Evolutionary conservation across 225 moss, liverwort and hornwort species (phyloP).

Genomic region (Pseudisothecium myosuroides): DNA sequence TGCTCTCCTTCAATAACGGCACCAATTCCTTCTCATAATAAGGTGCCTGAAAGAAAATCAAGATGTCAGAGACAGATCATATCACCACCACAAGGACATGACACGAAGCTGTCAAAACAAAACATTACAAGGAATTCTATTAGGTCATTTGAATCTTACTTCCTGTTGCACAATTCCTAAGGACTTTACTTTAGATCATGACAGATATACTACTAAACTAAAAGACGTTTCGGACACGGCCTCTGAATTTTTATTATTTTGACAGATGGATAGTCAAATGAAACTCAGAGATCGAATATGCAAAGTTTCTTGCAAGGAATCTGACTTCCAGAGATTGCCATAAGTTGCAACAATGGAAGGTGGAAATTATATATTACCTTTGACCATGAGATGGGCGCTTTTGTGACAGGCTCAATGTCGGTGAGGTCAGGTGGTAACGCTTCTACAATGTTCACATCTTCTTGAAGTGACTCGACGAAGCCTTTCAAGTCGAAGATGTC

Average conservation of each 20-base stretch:
- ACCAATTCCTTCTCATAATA: slow-evolving; percentile 41
- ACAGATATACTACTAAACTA: not conserved
- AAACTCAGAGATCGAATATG: not conserved
- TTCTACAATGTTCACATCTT: slow-evolving; percentile 65
- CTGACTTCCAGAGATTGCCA: not conserved
- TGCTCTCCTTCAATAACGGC: slow-evolving; percentile 43
- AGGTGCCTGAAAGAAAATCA: slow-evolving; percentile 28
- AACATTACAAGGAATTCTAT: not conserved
- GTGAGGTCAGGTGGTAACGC: slow-evolving; percentile 48
- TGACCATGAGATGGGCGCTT: slow-evolving; percentile 91
- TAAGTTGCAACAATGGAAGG: not conserved
- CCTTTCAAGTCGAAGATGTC: slow-evolving; percentile 79
- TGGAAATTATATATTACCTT: slow-evolving; percentile 31
- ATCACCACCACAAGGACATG: not conserved
- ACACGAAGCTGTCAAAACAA: not conserved
- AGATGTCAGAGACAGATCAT: not conserved
- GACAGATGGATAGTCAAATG: not conserved
- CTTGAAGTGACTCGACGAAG: slow-evolving; percentile 59
- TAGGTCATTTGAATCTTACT: not conserved
- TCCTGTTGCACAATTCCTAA: not conserved
- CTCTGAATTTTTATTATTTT: not conserved
- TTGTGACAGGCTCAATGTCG: slow-evolving; percentile 36
- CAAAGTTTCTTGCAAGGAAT: not conserved
- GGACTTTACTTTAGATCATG: not conserved
- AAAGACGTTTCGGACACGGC: not conserved